Evolutionary conservation across 2,329 filamentous ascomycete genomes (phyloP), one percentile per base, ranked within the genome.

Genomic region (Cercospora sp.): DNA sequence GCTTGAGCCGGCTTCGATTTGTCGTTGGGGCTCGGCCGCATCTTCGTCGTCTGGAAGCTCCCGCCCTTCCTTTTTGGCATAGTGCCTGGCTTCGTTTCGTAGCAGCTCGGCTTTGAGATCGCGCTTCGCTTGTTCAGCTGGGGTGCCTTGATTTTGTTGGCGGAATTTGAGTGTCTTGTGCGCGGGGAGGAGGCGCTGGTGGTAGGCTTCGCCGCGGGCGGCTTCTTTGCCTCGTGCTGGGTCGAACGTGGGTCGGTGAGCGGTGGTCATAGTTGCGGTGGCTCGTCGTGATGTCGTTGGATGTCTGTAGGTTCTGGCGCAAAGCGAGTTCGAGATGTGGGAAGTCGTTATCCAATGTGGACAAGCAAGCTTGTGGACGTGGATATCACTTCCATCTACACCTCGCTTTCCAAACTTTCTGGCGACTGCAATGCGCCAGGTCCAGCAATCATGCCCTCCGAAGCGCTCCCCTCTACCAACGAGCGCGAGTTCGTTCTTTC

Each of bases 201-300:
- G 95, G 83, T 97, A 98, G 75, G 93, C 94, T 60, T 93, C 92
- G 59, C 95, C 95, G 76, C 93, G 91, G 68, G 93, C 90, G 76
- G 94, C 93, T 81, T 99, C 95, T 85, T 97, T 97, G 79, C 95
- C 95, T 78, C 90, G 89, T 51, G 94, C 94, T 72, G 95, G 95
- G 80, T 99, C 95, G 78, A 99, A 99, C 0, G 95, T 99, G 66
- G 95, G 95, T 82, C 95, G 91, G 79, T 90, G 88, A 67, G 88
- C 88, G 81, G 81, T 82, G 42, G 79, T 81, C 83, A 85, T 85
- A 13, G 70, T 81, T 67, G 76, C 70, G 20, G 30, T 42, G 28
- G 8, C 36, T 65, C 16, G n/a, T 7, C 10, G 58, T 48, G 26
- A n/a, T 45, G 65, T 39, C 23, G 45, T 67, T 53, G 18, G 16